Conservation (phyloP, 768 basidiomycete species). For the Saitozyma sp. region DNA sequence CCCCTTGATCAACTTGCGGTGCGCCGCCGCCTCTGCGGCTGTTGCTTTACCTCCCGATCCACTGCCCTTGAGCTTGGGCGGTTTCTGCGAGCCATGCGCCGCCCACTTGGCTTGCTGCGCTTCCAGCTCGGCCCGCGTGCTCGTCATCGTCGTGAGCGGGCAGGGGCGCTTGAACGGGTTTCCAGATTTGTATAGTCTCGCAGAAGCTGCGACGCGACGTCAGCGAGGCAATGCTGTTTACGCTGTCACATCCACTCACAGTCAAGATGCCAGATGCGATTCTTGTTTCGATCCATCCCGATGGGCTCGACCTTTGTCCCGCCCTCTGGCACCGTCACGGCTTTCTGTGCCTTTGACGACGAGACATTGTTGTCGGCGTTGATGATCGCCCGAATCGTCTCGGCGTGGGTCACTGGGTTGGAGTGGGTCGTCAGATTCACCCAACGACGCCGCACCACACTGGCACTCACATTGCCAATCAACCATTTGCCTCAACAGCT, state of each 20-base stretch:
- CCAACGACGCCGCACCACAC: not conserved
- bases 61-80: constrained; percentile 12
- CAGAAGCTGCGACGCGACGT: constrained; percentile 22
- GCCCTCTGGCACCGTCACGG: constrained; percentile 6
- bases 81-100: constrained; percentile 11
- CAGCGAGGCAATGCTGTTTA: no score
- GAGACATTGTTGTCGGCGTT: constrained; percentile 26
- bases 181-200: constrained; percentile 41
- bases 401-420: constrained; percentile 34
- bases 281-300: constrained; percentile 35
- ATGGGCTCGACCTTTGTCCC: constrained; percentile 20
- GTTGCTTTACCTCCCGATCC: constrained; percentile 11
- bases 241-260: no score
- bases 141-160: constrained; percentile 28
- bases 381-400: constrained; percentile 32
- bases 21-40: constrained; percentile 11
- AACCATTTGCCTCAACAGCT: constrained; percentile 39
- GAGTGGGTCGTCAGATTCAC: not conserved
- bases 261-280: constrained; percentile 43
- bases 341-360: not conserved
- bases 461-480: constrained; percentile 45
- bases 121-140: constrained; percentile 22
- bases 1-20: constrained; percentile 24
- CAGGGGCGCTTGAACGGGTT: constrained; percentile 49
- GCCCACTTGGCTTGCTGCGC: constrained; percentile 12